A percentile compares a stretch with the other conserved stretches of the same genome.
These are phyloP conservation scores for Tylopilus subfusipes DNA, from an alignment of 768 basidiomycete genomes.

Conservation along the genomic window DNA sequence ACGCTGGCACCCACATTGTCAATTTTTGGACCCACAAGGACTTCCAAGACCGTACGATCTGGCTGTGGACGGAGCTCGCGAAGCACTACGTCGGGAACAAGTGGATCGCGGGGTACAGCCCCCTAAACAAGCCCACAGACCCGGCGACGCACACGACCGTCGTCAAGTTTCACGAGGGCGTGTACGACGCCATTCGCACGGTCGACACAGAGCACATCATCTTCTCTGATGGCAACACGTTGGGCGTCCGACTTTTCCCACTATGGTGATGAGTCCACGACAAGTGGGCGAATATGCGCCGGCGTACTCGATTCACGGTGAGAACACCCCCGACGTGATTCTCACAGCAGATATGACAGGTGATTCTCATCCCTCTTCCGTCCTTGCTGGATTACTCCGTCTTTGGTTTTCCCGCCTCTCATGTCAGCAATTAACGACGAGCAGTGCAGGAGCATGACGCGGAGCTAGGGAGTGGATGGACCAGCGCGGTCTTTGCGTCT, in stretches of 20 bases:
- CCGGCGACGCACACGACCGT: constrained; percentile 57
- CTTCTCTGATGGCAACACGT: constrained; percentile 84
- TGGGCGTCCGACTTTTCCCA: constrained; percentile 74
- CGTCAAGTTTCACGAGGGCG: constrained; percentile 61
- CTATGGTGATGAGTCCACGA: constrained; percentile 61
- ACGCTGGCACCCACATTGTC: constrained; percentile 65
- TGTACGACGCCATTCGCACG: constrained; percentile 67
- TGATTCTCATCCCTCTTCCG: not conserved
- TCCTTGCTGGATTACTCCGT: constrained; percentile 25
- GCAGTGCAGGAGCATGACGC: constrained; percentile 48
- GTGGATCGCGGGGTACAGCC: constrained; percentile 88
- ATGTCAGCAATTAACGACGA: constrained; percentile 49
- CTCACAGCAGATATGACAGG: not conserved
- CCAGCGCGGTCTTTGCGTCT: constrained; percentile 57
- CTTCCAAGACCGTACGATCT: constrained; percentile 74
- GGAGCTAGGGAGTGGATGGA: constrained; percentile 78
- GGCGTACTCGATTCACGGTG: constrained; percentile 75
- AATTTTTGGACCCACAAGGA: constrained; percentile 83
- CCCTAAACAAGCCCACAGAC: constrained; percentile 79
- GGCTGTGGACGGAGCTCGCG: constrained; percentile 77
- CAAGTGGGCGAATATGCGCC: constrained; percentile 68
- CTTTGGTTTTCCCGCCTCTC: constrained; percentile 68
- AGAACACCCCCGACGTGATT: not conserved
- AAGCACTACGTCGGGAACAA: constrained; percentile 71
- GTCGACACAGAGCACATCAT: constrained; percentile 69